Evolutionary conservation across 129 eudicot species (phyloP), one percentile per base, ranked within the genome.

Genomic region (Sambucus nigra): DNA sequence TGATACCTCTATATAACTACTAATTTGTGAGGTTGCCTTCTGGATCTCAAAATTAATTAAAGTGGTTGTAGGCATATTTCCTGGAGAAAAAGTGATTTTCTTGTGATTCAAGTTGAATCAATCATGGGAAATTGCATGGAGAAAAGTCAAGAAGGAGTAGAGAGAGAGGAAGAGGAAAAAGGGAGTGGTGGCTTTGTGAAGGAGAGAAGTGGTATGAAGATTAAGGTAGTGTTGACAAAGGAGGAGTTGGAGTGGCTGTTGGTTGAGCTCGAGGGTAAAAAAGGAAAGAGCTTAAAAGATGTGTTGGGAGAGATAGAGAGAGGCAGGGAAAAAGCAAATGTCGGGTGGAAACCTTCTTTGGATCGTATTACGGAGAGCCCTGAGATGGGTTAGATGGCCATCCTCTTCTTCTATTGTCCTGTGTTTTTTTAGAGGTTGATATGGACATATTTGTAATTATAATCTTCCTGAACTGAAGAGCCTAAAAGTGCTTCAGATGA

Each of bases 341-440:
- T 68, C 33, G 51, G 60, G 53, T 87, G 96, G 96, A 87, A 69
- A 45, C 96, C 96, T 48, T 69, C 83, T 63, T 64, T 87, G 49
- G 94, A 87, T 18, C 82, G 88, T 63, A 87, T 87, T 51, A 66
- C 51, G 71, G 96, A 87, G 74, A 63, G 69, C 55, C 88, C 94
- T 76, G 85, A 87, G 26, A 55, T 66, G 31, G 50, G 45, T 77
- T 74, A 81, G 27, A 78, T 86, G 86, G 81, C 24, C 33, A 46
- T 33, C 28, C 23, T 46, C 9, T 47, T 6, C 0, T 18, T 16
- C 2, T 48, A 5, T 7, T 48, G 3, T 48, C 7, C 27, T 59
- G 4, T 2, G 16, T 53, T 28, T 53, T 31, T 53, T 25, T 9
- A 23, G 9, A n/a, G 59, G 51, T 57, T 53, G 20, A 2, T 54